Evolutionary conservation across 352 stramenopile genomes (phyloP).

Genomic region (Poterioochromonas sp.): DNA sequence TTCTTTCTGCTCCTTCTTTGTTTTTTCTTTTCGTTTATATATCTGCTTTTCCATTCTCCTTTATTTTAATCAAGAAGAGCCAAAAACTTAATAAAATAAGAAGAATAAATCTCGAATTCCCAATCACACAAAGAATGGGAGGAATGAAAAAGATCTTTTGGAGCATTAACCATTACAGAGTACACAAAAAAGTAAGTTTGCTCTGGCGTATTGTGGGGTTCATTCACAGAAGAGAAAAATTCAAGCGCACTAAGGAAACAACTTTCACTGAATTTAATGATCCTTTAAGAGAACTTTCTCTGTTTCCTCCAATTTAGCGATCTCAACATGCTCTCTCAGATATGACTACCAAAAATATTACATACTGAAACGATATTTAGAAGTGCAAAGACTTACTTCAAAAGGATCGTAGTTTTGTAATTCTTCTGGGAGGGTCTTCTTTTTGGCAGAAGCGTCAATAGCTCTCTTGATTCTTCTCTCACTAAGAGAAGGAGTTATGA

Average conservation of each 20-base stretch:
- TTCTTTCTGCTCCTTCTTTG: not conserved
- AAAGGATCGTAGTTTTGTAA: conserved; percentile 13
- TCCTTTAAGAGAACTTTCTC: not conserved
- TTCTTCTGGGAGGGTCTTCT: conserved; percentile 15
- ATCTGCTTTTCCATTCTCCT: not conserved
- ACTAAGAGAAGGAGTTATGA: not conserved
- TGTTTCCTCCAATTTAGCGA: not conserved
- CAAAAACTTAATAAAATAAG: not conserved
- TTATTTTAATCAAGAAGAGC: not conserved
- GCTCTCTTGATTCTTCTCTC: conserved; percentile 2
- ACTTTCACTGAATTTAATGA: not conserved
- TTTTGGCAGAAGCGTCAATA: conserved; percentile 15
- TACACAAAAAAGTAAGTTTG: no score
- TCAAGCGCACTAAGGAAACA: not conserved
- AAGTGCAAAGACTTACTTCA: conserved; percentile 20
- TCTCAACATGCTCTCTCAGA: not conserved
- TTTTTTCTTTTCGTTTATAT: not conserved
- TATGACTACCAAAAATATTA: conserved; percentile 1
- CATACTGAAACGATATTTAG: not conserved
- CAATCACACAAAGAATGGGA: no score
- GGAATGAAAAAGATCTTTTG: no score
- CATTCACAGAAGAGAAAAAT: not conserved
- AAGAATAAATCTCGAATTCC: not conserved
- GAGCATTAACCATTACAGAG: no score
- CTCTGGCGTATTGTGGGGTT: no score